A percentile compares a stretch with the other conserved stretches of the same genome.
phyloP scores from a whole-genome alignment of 148 eudicot genomes.

The Amaranthus palmeri region DNA sequence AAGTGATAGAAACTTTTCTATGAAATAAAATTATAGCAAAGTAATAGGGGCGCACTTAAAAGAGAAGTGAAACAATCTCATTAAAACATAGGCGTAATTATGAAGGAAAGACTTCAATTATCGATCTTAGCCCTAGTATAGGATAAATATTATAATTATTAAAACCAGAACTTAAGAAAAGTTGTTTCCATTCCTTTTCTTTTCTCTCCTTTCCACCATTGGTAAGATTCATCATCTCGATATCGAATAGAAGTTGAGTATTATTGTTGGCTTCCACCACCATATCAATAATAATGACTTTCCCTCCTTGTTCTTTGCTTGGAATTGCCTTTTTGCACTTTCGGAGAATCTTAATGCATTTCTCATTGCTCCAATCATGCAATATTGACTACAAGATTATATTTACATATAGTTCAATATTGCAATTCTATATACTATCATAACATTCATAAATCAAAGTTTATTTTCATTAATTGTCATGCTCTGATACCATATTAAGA shows the following conservation, averaged over 20 bases:
- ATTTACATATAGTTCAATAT: not conserved
- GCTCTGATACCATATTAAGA: too few relatives aligned
- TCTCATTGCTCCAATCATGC: conserved; percentile 25
- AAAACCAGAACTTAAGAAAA: too few relatives aligned
- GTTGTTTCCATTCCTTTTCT: too few relatives aligned
- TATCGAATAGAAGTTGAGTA: conserved; percentile 11
- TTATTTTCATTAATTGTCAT: not conserved
- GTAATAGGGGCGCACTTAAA: too few relatives aligned
- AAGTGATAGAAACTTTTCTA: too few relatives aligned
- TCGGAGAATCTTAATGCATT: conserved; percentile 20
- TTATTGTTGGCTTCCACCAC: conserved; percentile 3
- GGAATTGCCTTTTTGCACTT: conserved; percentile 24
- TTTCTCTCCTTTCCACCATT: too few relatives aligned
- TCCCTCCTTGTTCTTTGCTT: conserved; percentile 17
- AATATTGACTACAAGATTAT: conserved; percentile 14
- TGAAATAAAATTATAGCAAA: too few relatives aligned
- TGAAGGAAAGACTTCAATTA: too few relatives aligned
- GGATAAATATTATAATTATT: too few relatives aligned
- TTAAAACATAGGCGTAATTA: too few relatives aligned
- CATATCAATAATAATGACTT: conserved; percentile 18
- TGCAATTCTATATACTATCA: not conserved
- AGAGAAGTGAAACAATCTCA: too few relatives aligned
- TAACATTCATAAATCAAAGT: not conserved
- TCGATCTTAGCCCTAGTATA: too few relatives aligned
- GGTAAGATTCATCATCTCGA: not conserved